phyloP scores from a whole-genome alignment of 164 flowering plant genomes.

The Macadamia tetraphylla region DNA sequence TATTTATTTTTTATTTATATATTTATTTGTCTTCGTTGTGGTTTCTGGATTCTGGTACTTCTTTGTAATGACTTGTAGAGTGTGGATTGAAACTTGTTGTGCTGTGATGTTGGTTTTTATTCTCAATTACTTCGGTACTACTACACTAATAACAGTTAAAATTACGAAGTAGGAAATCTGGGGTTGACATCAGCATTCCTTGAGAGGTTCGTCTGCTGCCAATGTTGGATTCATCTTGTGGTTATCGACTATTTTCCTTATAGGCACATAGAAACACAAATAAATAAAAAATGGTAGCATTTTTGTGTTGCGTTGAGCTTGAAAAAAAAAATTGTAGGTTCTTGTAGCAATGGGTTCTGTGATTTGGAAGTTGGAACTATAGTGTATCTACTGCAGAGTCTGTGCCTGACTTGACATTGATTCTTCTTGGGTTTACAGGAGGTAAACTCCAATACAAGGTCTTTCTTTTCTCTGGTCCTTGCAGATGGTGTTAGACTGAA shows the following conservation, averaged over 20 bases:
- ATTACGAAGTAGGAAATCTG: background rate
- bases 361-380: background rate
- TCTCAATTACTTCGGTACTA: background rate
- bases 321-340: background rate
- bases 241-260: no score
- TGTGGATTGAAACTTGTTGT: background rate
- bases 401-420: background rate
- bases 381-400: background rate
- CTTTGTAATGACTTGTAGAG: background rate
- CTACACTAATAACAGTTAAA: no score
- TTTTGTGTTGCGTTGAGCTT: background rate
- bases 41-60: background rate
- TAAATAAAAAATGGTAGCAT: background rate
- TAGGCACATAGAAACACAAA: no score
- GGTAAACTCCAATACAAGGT: background rate
- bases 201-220: background rate
- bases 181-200: background rate
- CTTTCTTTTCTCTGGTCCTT: background rate
- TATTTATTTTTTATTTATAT: background rate
- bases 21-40: background rate
- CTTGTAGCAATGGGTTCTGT: background rate
- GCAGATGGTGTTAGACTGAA: conserved; percentile 10
- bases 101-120: background rate
- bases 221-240: no score
- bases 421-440: conserved; percentile 8